Evolutionary conservation across 2,329 filamentous ascomycete genomes (phyloP).

Genomic region (Colletotrichum sp.): DNA sequence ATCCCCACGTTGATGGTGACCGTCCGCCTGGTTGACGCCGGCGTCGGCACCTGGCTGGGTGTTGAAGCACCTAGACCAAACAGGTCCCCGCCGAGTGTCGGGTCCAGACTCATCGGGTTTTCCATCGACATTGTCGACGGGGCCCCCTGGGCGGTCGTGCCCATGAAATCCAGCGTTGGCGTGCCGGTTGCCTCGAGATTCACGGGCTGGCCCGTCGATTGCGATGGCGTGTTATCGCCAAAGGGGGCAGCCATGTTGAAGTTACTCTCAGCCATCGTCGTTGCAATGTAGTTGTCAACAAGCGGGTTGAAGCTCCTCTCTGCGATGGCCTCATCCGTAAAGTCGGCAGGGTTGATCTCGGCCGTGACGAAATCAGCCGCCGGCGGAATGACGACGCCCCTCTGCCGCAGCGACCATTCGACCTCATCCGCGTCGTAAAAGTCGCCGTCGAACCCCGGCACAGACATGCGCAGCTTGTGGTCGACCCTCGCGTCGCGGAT

Average conservation of each 20-base stretch:
- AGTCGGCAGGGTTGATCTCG: conserved; percentile 54
- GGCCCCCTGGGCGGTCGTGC: neutral
- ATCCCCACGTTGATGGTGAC: conserved; percentile 39
- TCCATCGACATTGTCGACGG: neutral
- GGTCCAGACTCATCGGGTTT: neutral
- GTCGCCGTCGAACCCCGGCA: conserved; percentile 72
- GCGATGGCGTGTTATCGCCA: accelerated
- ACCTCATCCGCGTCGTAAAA: conserved; percentile 82
- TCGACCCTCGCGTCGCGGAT: conserved; percentile 49
- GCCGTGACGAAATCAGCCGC: conserved; percentile 65
- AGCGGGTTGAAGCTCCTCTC: neutral
- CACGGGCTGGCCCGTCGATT: neutral
- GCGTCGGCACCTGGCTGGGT: neutral
- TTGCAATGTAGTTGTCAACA: neutral
- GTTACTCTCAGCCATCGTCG: neutral
- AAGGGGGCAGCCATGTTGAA: neutral
- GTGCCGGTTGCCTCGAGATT: neutral
- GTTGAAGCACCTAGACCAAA: neutral
- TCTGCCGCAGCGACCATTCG: conserved; percentile 71
- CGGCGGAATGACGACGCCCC: conserved; percentile 67
- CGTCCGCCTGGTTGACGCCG: conserved; percentile 28
- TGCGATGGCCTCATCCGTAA: conserved; percentile 25
- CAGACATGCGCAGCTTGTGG: conserved; percentile 52
- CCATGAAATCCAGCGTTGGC: neutral
- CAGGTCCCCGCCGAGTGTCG: neutral